Base-by-base conservation (phyloP, 2,329 filamentous ascomycete species). In the Fusarium protoensiforme region DNA sequence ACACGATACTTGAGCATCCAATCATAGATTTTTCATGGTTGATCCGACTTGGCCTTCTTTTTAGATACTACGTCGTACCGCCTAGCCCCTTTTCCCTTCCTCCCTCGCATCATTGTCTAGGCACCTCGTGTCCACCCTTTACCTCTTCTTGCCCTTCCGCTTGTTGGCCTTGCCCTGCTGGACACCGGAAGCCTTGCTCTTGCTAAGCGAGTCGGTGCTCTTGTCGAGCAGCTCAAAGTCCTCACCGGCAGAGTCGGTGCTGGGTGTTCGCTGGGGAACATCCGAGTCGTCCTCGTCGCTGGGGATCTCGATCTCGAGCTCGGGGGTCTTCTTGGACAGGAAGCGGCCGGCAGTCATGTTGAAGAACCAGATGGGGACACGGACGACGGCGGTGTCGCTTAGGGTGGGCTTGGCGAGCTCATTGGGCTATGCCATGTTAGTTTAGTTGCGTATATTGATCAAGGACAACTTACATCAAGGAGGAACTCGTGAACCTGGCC, bases 401-500 rank as follows among this genome's bases (percentile, higher is more conserved):
- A 98, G 84, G 4, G 92, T 93, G 1, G 96, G 96, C 74, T 88
- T 86, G 51, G 89, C 87, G 68, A 99, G 92, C 81, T 98, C 94
- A 68, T 95, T 90, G 78, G 91, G 90, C 93, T 96, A 71, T 38
- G 58, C 36, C n/a, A 53, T 57, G 71, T 81, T 75, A 69, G 62
- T 7, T 22, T 20, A n/a, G 33, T 27, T 35, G 41, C 16, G 27
- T 10, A 60, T 5, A 63, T 36, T 11, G 33, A 46, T 16, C 6
- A 18, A 43, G 29, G 31, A 29, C 11, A 60, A 89, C 93, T 87
- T 84, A 98, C 91, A 81, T 99, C 96, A 68, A 99, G 91, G 72
- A 98, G 85, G 80, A 92, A 97, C 80, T 98, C 94, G 75, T 93
- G 90, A 35, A 91, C 89, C 64, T 93, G 91, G 61, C 96, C 96